Evolutionary conservation across 768 basidiomycete species (phyloP).

Genomic region (Boletus subcaerulescens): DNA sequence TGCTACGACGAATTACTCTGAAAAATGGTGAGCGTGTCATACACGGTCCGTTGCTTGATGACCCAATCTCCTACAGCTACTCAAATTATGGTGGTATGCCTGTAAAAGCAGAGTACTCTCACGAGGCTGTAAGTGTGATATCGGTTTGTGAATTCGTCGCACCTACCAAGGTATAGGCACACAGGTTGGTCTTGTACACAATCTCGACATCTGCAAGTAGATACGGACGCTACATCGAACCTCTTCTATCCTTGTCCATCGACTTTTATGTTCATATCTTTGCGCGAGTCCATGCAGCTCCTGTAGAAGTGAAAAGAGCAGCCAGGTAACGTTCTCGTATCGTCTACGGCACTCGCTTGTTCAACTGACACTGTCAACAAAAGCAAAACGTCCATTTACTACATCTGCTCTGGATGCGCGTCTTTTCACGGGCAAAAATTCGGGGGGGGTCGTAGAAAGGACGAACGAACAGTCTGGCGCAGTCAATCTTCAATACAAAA

Average conservation of each 20-base stretch:
- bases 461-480: slow-evolving; percentile 53
- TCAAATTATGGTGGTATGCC: slow-evolving; percentile 94
- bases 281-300: slow-evolving; percentile 68
- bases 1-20: slow-evolving; percentile 90
- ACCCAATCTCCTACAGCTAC: slow-evolving; percentile 49
- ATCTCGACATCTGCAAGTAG: slow-evolving; percentile 84
- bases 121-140: slow-evolving; percentile 71
- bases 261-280: slow-evolving; percentile 97
- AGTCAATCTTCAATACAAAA: slow-evolving; percentile 68
- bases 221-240: slow-evolving; percentile 90
- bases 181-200: slow-evolving; percentile 83
- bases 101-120: slow-evolving; percentile 75
- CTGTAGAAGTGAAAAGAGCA: slow-evolving; percentile 80
- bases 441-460: slow-evolving; percentile 63
- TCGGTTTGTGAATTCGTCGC: not conserved
- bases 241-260: slow-evolving; percentile 86
- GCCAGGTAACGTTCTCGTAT: slow-evolving; percentile 52
- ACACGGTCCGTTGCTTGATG: not conserved
- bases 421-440: slow-evolving; percentile 80
- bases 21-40: slow-evolving; percentile 72
- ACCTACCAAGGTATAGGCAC: slow-evolving; percentile 51
- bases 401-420: slow-evolving; percentile 83
- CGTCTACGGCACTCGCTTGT: not conserved
- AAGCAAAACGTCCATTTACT: slow-evolving; percentile 84
- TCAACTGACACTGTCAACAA: slow-evolving; percentile 11